phyloP scores from a whole-genome alignment of 495 filamentous ascomycete genomes.

The Talaromyces ruber region DNA sequence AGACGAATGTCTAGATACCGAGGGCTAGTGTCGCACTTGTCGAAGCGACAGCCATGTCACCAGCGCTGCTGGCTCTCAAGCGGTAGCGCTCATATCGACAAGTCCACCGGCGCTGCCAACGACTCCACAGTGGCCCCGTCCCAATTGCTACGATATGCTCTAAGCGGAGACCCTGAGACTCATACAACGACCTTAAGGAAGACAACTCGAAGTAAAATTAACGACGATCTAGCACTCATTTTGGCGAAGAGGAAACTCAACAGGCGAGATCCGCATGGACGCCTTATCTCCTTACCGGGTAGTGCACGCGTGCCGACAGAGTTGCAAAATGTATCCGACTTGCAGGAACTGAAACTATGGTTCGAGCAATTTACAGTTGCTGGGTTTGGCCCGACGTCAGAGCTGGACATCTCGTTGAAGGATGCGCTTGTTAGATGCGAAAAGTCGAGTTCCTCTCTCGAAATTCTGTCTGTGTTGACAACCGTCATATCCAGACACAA shows the following conservation, averaged over 20 bases:
- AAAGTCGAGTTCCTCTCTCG: conserved; percentile 12
- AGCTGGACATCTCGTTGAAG: background rate
- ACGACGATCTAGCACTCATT: background rate
- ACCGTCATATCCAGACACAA: conserved; percentile 19
- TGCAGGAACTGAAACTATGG: conserved; percentile 1
- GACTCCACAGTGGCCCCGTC: conserved; percentile 13
- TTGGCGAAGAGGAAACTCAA: background rate
- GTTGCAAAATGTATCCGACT: background rate
- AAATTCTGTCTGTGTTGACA: conserved; percentile 21
- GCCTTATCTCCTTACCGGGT: background rate
- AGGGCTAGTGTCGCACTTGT: background rate
- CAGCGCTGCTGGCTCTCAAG: background rate
- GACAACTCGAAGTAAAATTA: background rate
- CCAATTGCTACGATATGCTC: conserved; percentile 21
- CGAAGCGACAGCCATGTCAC: background rate
- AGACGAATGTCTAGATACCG: background rate
- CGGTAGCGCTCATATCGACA: background rate
- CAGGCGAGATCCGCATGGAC: background rate
- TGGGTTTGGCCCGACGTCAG: background rate
- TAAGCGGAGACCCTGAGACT: conserved; percentile 15
- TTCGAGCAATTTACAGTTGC: background rate
- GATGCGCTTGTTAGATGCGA: conserved; percentile 10
- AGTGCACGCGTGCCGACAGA: background rate
- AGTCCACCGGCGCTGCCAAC: background rate
- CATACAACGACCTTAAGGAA: background rate